Conservation (phyloP, 208 protist genomes). For the Crithidia fasciculata region DNA sequence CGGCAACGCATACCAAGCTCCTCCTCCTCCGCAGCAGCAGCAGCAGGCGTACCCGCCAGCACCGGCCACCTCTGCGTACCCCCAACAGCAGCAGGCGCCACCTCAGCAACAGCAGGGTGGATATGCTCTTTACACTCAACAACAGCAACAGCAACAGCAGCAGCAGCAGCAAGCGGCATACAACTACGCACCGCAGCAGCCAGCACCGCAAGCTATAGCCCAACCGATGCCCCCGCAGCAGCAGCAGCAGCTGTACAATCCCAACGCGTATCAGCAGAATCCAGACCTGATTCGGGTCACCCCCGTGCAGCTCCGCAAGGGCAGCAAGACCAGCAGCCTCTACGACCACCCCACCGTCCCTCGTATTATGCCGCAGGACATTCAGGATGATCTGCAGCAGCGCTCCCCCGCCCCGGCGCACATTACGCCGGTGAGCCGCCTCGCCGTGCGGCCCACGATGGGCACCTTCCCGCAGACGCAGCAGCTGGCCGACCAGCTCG, state of each 20-base stretch:
- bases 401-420: constrained; percentile 40
- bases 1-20: constrained; percentile 15
- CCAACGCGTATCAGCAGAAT: constrained; percentile 11
- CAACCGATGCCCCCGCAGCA: not conserved
- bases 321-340: constrained; percentile 26
- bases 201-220: not conserved
- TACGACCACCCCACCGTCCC: constrained; percentile 77
- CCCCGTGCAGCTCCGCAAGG: constrained; percentile 21
- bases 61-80: constrained; percentile 14
- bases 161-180: constrained; percentile 12
- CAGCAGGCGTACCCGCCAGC: constrained; percentile 19
- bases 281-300: constrained; percentile 32
- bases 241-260: constrained; percentile 1
- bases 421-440: constrained; percentile 55
- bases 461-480: constrained; percentile 55
- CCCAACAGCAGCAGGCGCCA: not conserved
- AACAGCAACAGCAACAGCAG: not conserved
- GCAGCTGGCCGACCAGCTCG: constrained; percentile 61
- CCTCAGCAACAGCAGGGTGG: constrained; percentile 15
- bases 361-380: constrained; percentile 63
- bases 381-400: constrained; percentile 61
- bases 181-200: constrained; percentile 11
- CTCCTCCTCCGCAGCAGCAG: constrained; percentile 27
- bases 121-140: not conserved
- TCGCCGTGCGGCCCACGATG: constrained; percentile 71